Percentiles rank a stretch among this genome's conserved stretches.
These are phyloP conservation scores for Flaveria linearis DNA, from an alignment of 129 eudicot species.

Conservation along the genomic window DNA sequence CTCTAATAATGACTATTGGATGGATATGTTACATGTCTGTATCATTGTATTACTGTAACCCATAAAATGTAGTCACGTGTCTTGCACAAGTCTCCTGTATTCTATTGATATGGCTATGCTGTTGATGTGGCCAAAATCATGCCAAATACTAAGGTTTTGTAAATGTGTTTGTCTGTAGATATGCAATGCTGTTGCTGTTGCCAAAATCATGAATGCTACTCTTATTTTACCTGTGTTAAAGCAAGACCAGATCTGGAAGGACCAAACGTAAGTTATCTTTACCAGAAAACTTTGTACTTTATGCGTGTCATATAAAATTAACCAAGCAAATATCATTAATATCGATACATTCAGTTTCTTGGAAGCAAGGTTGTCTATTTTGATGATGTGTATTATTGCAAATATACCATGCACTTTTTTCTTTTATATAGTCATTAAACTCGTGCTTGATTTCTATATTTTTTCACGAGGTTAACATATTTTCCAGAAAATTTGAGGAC, in stretches of 20 bases:
- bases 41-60: conserved; percentile 8
- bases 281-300: conserved; percentile 16
- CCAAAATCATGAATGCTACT: conserved; percentile 93
- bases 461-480: conserved; percentile 2
- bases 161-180: conserved; percentile 51
- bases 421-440: conserved; percentile 1
- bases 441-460: not conserved
- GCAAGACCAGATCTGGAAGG: conserved; percentile 99
- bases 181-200: conserved; percentile 98
- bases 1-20: conserved; percentile 9
- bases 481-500: conserved; percentile 91
- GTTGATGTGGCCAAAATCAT: not conserved
- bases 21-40: conserved; percentile 15
- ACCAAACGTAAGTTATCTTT: conserved; percentile 88
- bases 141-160: not conserved
- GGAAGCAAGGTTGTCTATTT: conserved; percentile 13
- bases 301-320: conserved; percentile 4
- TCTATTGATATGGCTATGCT: not conserved
- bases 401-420: not conserved
- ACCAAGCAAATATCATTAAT: not conserved
- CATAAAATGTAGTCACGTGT: not conserved
- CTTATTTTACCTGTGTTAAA: conserved; percentile 92
- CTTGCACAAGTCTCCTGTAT: not conserved
- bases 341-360: not conserved
- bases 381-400: conserved; percentile 1